These are phyloP conservation scores for Alternaria novae-zelandiae DNA, from an alignment of 2,329 filamentous ascomycete genomes.

Conservation along the genomic window DNA sequence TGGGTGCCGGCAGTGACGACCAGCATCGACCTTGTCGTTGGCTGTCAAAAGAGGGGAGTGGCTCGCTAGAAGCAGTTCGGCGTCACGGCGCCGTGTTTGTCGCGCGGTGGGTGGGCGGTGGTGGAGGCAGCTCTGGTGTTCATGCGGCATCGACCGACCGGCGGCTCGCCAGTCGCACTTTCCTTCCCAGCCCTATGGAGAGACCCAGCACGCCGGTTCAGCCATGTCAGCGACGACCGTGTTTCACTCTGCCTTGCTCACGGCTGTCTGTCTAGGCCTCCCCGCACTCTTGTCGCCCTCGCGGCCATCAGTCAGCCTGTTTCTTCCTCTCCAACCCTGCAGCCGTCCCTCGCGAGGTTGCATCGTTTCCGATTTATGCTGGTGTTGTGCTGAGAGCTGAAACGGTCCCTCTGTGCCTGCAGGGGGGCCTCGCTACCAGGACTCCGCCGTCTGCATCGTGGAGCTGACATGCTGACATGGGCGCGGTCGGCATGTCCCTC, in stretches of 20 bases:
- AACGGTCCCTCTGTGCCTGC: constrained; percentile 4
- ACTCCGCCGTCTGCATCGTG: not conserved
- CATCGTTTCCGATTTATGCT: constrained; percentile 8
- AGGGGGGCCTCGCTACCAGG: constrained; percentile 5
- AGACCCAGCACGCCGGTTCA: constrained; percentile 26
- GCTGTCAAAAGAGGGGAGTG: not conserved
- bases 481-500: not conserved
- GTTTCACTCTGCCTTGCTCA: constrained; percentile 24
- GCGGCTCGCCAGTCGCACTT: constrained; percentile 12
- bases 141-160: constrained; percentile 13
- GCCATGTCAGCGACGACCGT: constrained; percentile 29
- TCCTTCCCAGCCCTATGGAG: constrained; percentile 25
- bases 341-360: constrained; percentile 13
- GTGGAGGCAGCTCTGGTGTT: constrained; percentile 8
- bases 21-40: constrained; percentile 1
- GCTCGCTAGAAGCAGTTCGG: constrained; percentile 5
- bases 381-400: constrained; percentile 8
- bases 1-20: not conserved
- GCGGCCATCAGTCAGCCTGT: constrained; percentile 12
- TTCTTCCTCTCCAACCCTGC: constrained; percentile 9
- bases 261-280: constrained; percentile 11
- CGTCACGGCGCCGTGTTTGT: constrained; percentile 2
- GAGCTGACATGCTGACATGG: constrained; percentile 1
- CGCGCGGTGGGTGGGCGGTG: not conserved
- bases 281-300: constrained; percentile 27